Conservation (phyloP, 108 stramenopile genomes). For the Pseudonitzschia pungens region DNA sequence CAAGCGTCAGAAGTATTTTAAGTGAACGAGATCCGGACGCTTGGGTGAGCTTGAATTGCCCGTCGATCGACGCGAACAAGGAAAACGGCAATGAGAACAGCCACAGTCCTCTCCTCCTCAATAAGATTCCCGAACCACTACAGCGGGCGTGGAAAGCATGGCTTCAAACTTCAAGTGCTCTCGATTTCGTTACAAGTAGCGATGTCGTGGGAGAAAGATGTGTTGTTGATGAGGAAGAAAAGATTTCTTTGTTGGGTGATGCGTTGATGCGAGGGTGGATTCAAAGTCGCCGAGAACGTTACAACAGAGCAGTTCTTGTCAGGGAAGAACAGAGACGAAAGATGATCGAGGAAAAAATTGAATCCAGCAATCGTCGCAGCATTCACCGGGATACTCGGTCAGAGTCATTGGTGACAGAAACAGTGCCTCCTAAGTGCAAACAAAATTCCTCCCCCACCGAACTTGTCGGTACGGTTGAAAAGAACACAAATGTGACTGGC, state of each 20-base stretch:
- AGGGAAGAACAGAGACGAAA: conserved; percentile 9
- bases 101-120: not conserved
- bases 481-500: conserved; percentile 3
- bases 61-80: not conserved
- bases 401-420: not conserved
- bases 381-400: too few species aligned
- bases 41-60: conserved; percentile 30
- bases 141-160: conserved; percentile 27
- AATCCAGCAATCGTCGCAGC: not conserved
- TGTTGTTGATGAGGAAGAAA: not conserved
- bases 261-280: conserved; percentile 12
- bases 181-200: not conserved
- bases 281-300: conserved; percentile 12
- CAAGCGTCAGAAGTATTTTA: not conserved
- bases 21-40: conserved; percentile 20
- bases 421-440: not conserved
- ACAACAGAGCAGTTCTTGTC: not conserved
- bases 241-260: not conserved
- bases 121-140: conserved; percentile 22
- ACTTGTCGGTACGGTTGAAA: not conserved
- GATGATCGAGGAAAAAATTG: not conserved
- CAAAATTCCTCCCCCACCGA: not conserved
- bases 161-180: not conserved
- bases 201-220: not conserved
- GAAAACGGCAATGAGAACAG: not conserved